phyloP scores from a whole-genome alignment of 257 asterid species.

The Marsdenia floribunda region DNA sequence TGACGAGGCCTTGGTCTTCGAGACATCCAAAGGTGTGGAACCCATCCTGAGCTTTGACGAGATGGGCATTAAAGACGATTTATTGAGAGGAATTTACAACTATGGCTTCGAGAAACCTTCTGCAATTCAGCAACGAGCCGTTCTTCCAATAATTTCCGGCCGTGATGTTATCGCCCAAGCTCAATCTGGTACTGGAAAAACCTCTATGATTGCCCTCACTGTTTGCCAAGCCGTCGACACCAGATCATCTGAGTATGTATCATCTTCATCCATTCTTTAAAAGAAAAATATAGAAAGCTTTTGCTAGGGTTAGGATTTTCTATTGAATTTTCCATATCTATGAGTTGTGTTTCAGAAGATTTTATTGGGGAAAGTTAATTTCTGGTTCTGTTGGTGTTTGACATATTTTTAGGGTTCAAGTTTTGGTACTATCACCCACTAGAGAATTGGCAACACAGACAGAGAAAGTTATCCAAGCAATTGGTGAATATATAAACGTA shows the following conservation, averaged over 20 bases:
- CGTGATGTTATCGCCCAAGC: constrained; percentile 97
- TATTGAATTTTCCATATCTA: background rate
- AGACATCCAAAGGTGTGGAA: constrained; percentile 88
- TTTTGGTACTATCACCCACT: constrained; percentile 90
- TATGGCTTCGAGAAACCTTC: constrained; percentile 95
- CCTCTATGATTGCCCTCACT: constrained; percentile 92
- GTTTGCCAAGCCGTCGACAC: constrained; percentile 85
- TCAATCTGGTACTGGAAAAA: constrained; percentile 87
- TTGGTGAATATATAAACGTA: constrained; percentile 77
- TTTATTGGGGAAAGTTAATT: background rate
- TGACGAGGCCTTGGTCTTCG: constrained; percentile 62
- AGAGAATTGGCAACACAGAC: constrained; percentile 98
- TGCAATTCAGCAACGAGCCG: constrained; percentile 88
- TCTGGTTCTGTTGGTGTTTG: constrained; percentile 6
- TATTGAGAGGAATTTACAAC: constrained; percentile 71
- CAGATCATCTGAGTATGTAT: constrained; percentile 76
- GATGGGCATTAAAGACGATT: constrained; percentile 80
- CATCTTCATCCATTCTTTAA: background rate
- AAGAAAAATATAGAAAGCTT: background rate
- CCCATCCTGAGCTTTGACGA: constrained; percentile 75
- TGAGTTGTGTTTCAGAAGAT: background rate
- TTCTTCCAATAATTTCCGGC: constrained; percentile 67
- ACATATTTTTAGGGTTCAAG: constrained; percentile 64
- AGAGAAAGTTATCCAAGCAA: constrained; percentile 79
- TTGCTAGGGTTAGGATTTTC: background rate